Evolutionary conservation across 164 flowering plant species (phyloP).

Genomic region (Houttuynia cordata): DNA sequence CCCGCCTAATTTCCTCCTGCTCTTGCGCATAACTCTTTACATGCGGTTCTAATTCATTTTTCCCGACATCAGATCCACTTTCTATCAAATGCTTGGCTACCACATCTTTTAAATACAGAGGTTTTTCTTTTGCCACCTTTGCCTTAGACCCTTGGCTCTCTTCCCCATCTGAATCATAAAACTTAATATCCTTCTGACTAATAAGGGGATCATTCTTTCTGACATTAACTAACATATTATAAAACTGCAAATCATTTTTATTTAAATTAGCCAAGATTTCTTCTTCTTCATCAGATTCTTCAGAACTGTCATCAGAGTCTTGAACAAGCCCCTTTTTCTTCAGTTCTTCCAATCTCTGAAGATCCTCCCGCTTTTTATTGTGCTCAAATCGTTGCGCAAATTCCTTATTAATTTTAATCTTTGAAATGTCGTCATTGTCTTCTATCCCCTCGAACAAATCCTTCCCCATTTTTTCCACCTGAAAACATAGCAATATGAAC

Average conservation of each 20-base stretch:
- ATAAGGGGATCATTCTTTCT: conserved; percentile 56
- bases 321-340: conserved; percentile 42
- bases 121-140: conserved; percentile 23
- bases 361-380: conserved; percentile 71
- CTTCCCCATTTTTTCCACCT: conserved; percentile 12
- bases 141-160: conserved; percentile 4
- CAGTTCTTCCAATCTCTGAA: conserved; percentile 53
- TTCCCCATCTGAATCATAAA: conserved; percentile 24
- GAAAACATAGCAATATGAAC: not conserved
- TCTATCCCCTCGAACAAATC: conserved; percentile 40
- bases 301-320: conserved; percentile 17
- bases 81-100: conserved; percentile 58
- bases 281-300: conserved; percentile 14
- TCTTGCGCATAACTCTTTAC: conserved; percentile 49
- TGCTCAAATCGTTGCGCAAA: conserved; percentile 58
- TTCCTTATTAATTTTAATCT: conserved; percentile 45
- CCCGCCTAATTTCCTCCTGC: conserved; percentile 43
- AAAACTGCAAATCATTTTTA: conserved; percentile 31
- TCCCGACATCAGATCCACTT: conserved; percentile 50
- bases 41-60: conserved; percentile 6
- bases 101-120: conserved; percentile 75
- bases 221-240: conserved; percentile 41
- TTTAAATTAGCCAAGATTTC: conserved; percentile 3
- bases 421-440: conserved; percentile 32
- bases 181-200: conserved; percentile 32